These are phyloP conservation scores for Nicotiana attenuata DNA, from an alignment of 257 asterid species.

Conservation along the genomic window DNA sequence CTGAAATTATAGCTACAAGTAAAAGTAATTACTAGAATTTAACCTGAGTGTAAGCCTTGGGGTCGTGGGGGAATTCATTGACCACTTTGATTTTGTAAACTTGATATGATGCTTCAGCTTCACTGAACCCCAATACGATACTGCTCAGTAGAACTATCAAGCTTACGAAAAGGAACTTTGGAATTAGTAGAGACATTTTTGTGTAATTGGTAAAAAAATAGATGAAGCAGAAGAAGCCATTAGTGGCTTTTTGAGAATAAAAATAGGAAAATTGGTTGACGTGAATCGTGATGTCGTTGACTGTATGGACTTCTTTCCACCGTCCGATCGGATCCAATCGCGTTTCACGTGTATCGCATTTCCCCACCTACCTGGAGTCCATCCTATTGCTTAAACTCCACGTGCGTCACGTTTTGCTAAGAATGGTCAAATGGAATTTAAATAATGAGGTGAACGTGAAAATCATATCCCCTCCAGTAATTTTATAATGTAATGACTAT, in stretches of 20 bases:
- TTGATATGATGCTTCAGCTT: constrained; percentile 1
- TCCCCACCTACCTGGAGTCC: too few species aligned
- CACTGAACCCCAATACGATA: background rate
- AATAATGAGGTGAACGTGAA: too few species aligned
- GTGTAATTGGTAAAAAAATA: too few species aligned
- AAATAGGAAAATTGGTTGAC: background rate
- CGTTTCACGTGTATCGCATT: too few species aligned
- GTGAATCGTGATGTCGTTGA: background rate
- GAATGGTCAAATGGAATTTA: too few species aligned
- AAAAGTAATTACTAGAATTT: too few species aligned
- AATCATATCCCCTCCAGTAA: too few species aligned
- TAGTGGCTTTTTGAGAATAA: background rate
- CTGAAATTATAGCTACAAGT: background rate
- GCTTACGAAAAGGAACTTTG: background rate
- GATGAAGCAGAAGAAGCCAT: background rate
- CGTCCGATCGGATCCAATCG: background rate
- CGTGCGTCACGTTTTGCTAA: too few species aligned
- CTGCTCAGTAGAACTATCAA: background rate
- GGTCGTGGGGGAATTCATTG: constrained; percentile 9
- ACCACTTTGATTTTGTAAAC: background rate
- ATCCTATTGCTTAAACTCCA: too few species aligned
- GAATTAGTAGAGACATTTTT: background rate
- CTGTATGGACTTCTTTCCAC: background rate
- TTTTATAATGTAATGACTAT: too few species aligned
- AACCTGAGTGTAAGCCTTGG: constrained; percentile 9